Base-by-base conservation (phyloP, 345 rosid genomes). In the Lepidium africanum region DNA sequence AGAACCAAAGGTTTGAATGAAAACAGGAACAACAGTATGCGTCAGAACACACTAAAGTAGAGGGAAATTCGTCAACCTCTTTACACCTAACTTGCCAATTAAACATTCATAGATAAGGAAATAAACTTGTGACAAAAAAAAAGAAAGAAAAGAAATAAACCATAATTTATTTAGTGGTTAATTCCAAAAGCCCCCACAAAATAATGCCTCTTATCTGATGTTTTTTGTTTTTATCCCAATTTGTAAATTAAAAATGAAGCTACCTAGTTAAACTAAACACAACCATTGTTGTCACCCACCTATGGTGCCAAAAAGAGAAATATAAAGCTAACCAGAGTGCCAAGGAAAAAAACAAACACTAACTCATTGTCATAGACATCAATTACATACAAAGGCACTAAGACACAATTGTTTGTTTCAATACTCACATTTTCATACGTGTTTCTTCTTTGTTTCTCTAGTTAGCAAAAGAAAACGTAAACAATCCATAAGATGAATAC, bases 61-160 rank as follows among this genome's bases (percentile, higher is more conserved):
- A 59, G 45, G 12, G 17, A 59, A 39, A 70, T 25, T 32, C 2
- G 27, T 35, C 41, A 35, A 49, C 42, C 38, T 13, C 55, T 63
- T 55, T 71, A 54, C 7, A 46, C 69, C 75, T 43, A 62, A 63
- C 69, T 11, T 55, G 69, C 27, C 42, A 37, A 63, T 54, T 54
- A 16, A 63, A 54, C 63, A 62, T 39, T 62, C 33, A 32, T 49
- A 40, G 7, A 30, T 50, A 70, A 50, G 32, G 16, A 51, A 23
- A 63, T 10, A 50, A 60, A 43, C 54, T n/a, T n/a, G n/a, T n/a
- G n/a, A n/a, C n/a, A n/a, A n/a, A n/a, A n/a, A n/a, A n/a, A n/a
- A n/a, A n/a, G n/a, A n/a, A n/a, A n/a, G n/a, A n/a, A n/a, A n/a
- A n/a, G n/a, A n/a, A n/a, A n/a, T 10, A 50, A 60, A 43, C 54